Percentiles rank a stretch among this genome's conserved stretches.
Conservation (phyloP, 1,284 basidiomycete species). For the Trichosporon ovoides region DNA sequence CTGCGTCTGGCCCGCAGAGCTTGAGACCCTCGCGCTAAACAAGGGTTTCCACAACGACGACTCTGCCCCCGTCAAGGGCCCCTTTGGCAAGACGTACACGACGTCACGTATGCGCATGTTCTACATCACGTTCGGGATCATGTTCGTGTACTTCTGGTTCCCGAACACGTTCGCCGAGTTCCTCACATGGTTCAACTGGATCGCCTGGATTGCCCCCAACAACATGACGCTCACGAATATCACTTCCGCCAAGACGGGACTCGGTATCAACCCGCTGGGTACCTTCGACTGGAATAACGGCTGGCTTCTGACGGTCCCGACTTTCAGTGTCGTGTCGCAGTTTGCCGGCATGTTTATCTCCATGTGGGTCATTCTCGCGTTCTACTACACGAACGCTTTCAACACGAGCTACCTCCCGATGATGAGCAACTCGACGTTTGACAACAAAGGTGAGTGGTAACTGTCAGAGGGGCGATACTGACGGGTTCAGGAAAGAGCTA, state of each 20-base stretch:
- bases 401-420: conserved; percentile 19
- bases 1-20: conserved; percentile 47
- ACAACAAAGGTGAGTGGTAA: conserved; percentile 23
- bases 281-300: conserved; percentile 44
- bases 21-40: conserved; percentile 48
- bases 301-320: conserved; percentile 26
- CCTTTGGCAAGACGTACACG: conserved; percentile 23
- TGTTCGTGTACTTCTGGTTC: conserved; percentile 47
- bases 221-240: conserved; percentile 26
- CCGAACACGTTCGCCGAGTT: conserved; percentile 48
- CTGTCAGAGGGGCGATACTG: not conserved
- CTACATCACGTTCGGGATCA: conserved; percentile 25
- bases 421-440: conserved; percentile 24
- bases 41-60: conserved; percentile 37
- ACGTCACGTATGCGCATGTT: conserved; percentile 39
- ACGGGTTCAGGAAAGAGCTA: conserved; percentile 52
- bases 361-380: conserved; percentile 20
- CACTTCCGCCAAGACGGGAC: conserved; percentile 26
- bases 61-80: conserved; percentile 37
- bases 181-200: conserved; percentile 58
- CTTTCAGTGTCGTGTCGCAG: conserved; percentile 31
- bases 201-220: conserved; percentile 57
- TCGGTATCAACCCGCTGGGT: conserved; percentile 31
- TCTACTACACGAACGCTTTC: conserved; percentile 19
- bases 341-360: conserved; percentile 28